A percentile compares a stretch with the other conserved stretches of the same genome.
phyloP scores from a whole-genome alignment of 805 yeast species.

The Candida railenensis region DNA sequence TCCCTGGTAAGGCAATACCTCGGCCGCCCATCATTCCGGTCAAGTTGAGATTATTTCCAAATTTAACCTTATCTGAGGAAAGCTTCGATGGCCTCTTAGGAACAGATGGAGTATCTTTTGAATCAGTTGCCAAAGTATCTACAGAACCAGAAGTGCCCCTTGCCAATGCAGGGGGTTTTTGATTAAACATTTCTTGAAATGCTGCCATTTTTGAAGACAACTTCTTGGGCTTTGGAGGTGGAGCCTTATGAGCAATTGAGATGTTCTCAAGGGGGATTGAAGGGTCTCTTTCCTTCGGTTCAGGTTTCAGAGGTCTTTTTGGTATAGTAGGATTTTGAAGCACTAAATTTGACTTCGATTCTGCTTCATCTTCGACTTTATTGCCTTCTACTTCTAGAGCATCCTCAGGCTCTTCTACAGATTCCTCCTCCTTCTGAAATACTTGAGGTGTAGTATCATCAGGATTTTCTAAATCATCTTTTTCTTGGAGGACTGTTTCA shows the following conservation, averaged over 20 bases:
- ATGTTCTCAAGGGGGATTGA: background rate
- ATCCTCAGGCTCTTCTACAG: background rate
- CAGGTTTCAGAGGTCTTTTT: slow-evolving; percentile 7
- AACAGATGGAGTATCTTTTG: background rate
- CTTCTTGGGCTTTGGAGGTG: slow-evolving; percentile 75
- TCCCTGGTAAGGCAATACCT: slow-evolving; percentile 53
- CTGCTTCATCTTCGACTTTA: background rate
- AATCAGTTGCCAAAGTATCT: background rate
- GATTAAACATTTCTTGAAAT: slow-evolving; percentile 70
- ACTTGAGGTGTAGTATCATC: background rate
- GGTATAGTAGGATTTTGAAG: slow-evolving; percentile 7
- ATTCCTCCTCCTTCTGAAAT: background rate
- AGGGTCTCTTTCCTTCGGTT: background rate
- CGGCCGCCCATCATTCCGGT: slow-evolving; percentile 53
- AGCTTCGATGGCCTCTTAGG: slow-evolving; percentile 18
- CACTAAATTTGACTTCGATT: background rate
- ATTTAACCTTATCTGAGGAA: slow-evolving; percentile 40
- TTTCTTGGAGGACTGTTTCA: slow-evolving; percentile 28
- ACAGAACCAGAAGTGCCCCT: slow-evolving; percentile 2
- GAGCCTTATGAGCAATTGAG: slow-evolving; percentile 18
- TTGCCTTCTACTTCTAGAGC: background rate
- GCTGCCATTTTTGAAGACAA: slow-evolving; percentile 79
- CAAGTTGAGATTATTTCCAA: slow-evolving; percentile 46
- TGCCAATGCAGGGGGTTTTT: slow-evolving; percentile 13
- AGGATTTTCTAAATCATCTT: background rate